Base-by-base conservation (phyloP, 2,329 filamentous ascomycete genomes). In the Diplodia intermedia region DNA sequence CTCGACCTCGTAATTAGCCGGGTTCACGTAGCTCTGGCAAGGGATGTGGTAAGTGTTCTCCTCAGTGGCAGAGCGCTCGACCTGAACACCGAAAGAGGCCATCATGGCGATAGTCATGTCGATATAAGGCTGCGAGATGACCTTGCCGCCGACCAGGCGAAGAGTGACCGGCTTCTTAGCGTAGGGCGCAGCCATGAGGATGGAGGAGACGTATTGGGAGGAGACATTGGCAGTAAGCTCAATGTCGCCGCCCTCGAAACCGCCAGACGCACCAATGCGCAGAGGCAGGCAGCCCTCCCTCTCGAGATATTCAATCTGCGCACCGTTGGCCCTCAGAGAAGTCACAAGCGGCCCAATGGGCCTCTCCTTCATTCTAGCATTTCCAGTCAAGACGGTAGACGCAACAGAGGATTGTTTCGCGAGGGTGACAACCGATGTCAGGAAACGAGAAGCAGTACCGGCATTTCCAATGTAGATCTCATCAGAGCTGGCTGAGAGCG, bases 101-200 rank as follows among this genome's bases (percentile, higher is more conserved):
- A 99, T 99, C 94, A 99, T 99, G 18, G 93, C 87, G 65, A 96
- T 93, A 1, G 95, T 99, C 94, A 99, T 98, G 77, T 99, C 93
- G 75, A 99, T 98, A 79, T 99, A 99, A 1, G 90, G 89, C 77
- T 98, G 94, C 1, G 94, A 98, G 71, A 99, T 97, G 53, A 95
- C 94, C 79, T 97, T 98, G 67, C 94, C 95, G n/a, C 95, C 95
- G 14, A 98, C 90, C 49, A 99, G 86, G 50, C 90, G 90, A 71
- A 99, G 82, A 0, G 93, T 97, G 47, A 99, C 94, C 0, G 94
- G 92, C 70, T 93, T 89, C 81, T 97, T 97, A 55, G 95, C 95
- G 76, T 98, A 99, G 0, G 95, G 95, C 0, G 95, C 95, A 69
- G 93, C 96, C 92, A 99, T 96, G 63, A 99, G 84, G 71, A 99